Evolutionary conservation across 352 stramenopile species (phyloP).

Genomic region (Phytopythium helicoides): DNA sequence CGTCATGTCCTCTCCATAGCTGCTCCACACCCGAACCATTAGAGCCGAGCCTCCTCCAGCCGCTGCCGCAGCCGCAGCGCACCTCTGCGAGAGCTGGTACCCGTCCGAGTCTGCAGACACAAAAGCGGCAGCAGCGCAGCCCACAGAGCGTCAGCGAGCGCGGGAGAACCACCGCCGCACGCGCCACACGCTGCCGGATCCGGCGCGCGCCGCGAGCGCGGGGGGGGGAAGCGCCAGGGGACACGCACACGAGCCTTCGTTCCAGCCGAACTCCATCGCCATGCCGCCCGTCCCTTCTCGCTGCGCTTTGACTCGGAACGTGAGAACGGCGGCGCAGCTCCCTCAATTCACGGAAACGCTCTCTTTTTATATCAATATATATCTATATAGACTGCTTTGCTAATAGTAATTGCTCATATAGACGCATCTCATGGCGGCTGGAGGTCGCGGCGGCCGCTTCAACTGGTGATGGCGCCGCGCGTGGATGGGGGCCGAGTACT

Average conservation of each 20-base stretch:
- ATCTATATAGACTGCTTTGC: too few relatives aligned
- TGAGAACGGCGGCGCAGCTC: too few relatives aligned
- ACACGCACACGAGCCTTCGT: conserved; percentile 6
- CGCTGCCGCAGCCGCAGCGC: background rate
- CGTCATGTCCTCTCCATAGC: conserved; percentile 69
- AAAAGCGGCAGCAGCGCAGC: background rate
- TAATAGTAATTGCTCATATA: too few relatives aligned
- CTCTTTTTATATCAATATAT: too few relatives aligned
- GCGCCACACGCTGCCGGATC: background rate
- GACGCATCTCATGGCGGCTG: too few relatives aligned
- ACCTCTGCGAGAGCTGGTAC: conserved; percentile 4
- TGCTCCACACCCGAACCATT: conserved; percentile 10
- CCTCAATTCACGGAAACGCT: too few relatives aligned
- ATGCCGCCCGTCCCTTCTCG: background rate
- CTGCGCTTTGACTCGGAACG: background rate
- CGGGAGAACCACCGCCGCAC: background rate
- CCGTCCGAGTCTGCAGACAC: conserved; percentile 5
- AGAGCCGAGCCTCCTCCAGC: background rate
- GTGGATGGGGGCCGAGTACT: too few relatives aligned
- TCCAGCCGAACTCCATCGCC: conserved; percentile 8
- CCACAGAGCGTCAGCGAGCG: background rate
- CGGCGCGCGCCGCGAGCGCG: background rate
- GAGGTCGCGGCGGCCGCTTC: too few relatives aligned
- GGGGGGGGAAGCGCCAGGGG: background rate
- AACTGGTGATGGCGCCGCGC: too few relatives aligned